Percentiles rank a stretch among this genome's conserved stretches.
Evolutionary conservation across 1,139 yeast genomes (phyloP).

Genomic region (Chernovozyma sophiae-reginae): DNA sequence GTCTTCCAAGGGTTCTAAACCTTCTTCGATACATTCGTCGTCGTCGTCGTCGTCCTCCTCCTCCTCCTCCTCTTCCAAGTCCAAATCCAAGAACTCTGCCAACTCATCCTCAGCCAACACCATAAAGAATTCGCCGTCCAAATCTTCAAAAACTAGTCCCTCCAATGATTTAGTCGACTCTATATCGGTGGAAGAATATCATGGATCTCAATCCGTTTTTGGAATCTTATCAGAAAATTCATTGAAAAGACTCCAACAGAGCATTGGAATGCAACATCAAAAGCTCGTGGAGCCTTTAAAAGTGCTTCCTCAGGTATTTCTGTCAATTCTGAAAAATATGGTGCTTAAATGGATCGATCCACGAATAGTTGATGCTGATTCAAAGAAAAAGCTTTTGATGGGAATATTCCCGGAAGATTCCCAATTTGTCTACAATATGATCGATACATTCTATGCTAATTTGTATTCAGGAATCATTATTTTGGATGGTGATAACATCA

Average conservation of each 20-base stretch:
- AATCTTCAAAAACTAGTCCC: background rate
- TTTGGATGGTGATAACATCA: conserved; percentile 9
- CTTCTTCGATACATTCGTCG: background rate
- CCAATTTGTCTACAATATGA: conserved; percentile 18
- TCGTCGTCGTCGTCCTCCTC: background rate
- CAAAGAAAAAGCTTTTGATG: conserved; percentile 16
- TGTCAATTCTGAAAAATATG: conserved; percentile 16
- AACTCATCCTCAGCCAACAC: background rate
- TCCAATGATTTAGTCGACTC: too few species aligned
- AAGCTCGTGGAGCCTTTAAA: conserved; percentile 25
- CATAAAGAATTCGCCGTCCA: background rate
- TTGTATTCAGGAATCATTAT: conserved; percentile 7
- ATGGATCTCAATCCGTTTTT: conserved; percentile 38
- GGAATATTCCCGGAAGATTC: conserved; percentile 27
- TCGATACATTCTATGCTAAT: conserved; percentile 17
- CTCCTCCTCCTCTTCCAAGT: background rate
- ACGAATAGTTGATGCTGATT: conserved; percentile 20
- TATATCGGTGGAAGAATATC: conserved; percentile 14
- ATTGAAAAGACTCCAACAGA: conserved; percentile 28
- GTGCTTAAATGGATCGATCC: conserved; percentile 34
- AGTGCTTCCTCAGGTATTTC: conserved; percentile 27
- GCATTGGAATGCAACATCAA: conserved; percentile 21
- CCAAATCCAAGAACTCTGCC: background rate
- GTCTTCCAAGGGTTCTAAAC: too few species aligned
- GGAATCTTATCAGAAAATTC: conserved; percentile 36